Evolutionary conservation across 208 protist species (phyloP).

Genomic region (Trichomonas vaginalis): DNA sequence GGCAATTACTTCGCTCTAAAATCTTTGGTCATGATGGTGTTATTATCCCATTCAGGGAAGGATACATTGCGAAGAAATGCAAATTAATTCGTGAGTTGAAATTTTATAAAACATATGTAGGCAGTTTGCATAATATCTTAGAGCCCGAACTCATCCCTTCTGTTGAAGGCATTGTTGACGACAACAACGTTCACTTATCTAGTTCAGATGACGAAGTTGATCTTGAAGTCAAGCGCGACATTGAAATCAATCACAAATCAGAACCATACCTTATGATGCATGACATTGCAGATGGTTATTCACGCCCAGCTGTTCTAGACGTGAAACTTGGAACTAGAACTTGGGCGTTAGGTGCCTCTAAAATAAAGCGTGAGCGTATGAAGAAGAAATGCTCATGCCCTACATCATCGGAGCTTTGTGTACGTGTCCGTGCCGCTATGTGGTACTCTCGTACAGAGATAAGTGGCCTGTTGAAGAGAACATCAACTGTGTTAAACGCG

Average conservation of each 20-base stretch:
- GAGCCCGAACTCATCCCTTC: not conserved
- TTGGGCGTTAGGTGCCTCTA: not conserved
- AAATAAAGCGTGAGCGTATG: not conserved
- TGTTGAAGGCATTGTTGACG: not conserved
- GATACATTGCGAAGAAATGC: not conserved
- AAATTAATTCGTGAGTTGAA: not conserved
- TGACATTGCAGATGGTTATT: not conserved
- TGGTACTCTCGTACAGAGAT: not conserved
- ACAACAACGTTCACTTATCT: not conserved
- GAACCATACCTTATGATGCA: not conserved
- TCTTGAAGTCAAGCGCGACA: not conserved
- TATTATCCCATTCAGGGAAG: not conserved
- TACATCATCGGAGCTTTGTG: not conserved
- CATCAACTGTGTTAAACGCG: not conserved
- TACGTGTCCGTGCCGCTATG: not conserved
- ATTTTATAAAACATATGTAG: not conserved
- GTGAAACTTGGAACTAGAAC: not conserved
- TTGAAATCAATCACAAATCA: not conserved
- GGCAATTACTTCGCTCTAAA: not conserved
- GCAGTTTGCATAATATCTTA: not conserved
- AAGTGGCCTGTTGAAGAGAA: not conserved
- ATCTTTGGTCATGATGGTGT: not conserved
- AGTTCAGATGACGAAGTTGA: not conserved
- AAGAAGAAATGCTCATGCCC: not conserved
- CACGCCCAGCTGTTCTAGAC: not conserved